Evolutionary conservation across 2,329 filamentous ascomycete species (phyloP).

Genomic region (Aspergillus thermomutatus): DNA sequence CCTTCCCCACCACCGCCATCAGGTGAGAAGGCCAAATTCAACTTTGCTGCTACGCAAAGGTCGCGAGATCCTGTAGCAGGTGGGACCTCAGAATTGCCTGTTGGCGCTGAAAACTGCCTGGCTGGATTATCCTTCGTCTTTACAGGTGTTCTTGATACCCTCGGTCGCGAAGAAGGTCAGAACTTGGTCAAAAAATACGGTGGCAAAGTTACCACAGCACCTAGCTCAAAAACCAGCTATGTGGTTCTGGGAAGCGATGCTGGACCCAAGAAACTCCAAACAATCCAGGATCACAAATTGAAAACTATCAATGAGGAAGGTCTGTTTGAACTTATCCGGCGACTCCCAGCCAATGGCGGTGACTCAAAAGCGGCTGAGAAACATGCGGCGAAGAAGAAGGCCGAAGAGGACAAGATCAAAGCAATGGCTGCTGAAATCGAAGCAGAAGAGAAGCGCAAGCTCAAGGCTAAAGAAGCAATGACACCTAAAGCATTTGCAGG

Average conservation of each 20-base stretch:
- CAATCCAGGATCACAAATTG: conserved; percentile 73
- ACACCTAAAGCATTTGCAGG: conserved; percentile 43
- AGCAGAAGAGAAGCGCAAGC: conserved; percentile 62
- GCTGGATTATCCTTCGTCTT: conserved; percentile 91
- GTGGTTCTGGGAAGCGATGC: conserved; percentile 89
- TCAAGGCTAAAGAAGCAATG: conserved; percentile 16
- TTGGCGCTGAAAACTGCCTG: conserved; percentile 83
- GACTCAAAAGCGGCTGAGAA: conserved; percentile 84
- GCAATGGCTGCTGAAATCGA: conserved; percentile 83
- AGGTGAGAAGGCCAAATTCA: conserved; percentile 68
- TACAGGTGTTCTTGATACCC: conserved; percentile 76
- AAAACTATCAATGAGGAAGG: conserved; percentile 95
- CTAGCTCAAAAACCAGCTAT: conserved; percentile 90
- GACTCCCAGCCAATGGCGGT: conserved; percentile 80
- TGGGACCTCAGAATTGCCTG: conserved; percentile 68
- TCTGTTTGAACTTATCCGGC: conserved; percentile 78
- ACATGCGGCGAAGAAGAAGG: conserved; percentile 76
- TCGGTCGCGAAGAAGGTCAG: conserved; percentile 81
- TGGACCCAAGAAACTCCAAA: conserved; percentile 86
- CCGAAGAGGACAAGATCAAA: conserved; percentile 78
- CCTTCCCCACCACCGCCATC: conserved; percentile 77
- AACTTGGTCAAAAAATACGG: conserved; percentile 89
- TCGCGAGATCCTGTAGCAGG: conserved; percentile 61
- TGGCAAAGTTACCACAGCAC: conserved; percentile 79
- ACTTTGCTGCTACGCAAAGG: conserved; percentile 65